Base-by-base conservation (phyloP, 768 basidiomycete species). In the Leccinum longicurvipes region DNA sequence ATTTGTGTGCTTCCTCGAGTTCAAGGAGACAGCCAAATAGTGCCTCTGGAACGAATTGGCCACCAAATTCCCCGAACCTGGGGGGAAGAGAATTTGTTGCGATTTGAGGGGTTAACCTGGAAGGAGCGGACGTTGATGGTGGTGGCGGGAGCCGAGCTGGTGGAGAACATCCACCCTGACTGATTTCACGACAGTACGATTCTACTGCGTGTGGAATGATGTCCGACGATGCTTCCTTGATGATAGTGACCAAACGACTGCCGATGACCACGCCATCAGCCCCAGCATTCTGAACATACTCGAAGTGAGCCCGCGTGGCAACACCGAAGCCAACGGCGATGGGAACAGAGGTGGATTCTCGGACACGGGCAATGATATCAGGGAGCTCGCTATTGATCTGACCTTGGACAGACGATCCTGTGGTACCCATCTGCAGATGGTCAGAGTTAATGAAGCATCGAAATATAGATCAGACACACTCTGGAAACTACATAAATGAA, bases 401-500 rank as follows among this genome's bases (percentile, higher is more conserved):
- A 12, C 83, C 82, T 41, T 80, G 74, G 44, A 82, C 85, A 2
- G 91, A 90, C 8, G 96, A 97, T 28, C 97, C 97, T 2, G 97
- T 99, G 2, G 93, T 97, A 14, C 97, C 97, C 97, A 99, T 99
- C 92, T 89, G 54, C 73, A 54, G 17, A 55, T 50, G 50, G 34
- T 66, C 32, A 61, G 48, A 47, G 39, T n/a, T 23, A 25, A 25
- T 24, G 8, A 8, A 25, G 32, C 29, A 21, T 47, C n/a, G 23
- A 42, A 8, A 59, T 29, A 21, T 21, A 49, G 25, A 49, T 27
- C 17, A 21, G 23, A 60, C 73, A 36, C 63, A 90, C 93, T 78
- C 93, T 96, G 47, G 95, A 97, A n/a, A 98, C 95, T 47, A 99
- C 85, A 70, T 99, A 99, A 60, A 99, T 93, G 78, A 99, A 98